Base-by-base conservation (phyloP, 1,284 basidiomycete genomes). In the Ustilago cynodontis region DNA sequence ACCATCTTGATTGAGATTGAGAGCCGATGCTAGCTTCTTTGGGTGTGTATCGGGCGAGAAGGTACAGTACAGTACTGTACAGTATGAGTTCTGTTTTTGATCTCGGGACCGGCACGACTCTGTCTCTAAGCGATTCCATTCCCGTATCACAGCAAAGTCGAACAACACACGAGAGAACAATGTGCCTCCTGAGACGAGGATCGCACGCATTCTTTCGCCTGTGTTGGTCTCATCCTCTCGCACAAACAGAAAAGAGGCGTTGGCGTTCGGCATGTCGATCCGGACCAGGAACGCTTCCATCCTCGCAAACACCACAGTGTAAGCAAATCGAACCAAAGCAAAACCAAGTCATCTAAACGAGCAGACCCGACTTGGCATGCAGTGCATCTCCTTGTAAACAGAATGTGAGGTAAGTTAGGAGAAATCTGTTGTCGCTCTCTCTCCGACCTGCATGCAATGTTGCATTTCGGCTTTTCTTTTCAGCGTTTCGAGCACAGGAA, bases 351-450 rank as follows among this genome's bases (percentile, higher is more conserved):
- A n/a, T 1, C 31, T 33, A 28, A 33, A 14, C n/a, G 50, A n/a
- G n/a, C 50, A 43, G 41, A 20, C 29, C n/a, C 29, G 29, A 29
- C 50, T 52, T 52, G 50, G 50, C 50, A 52, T 52, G 50, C 50
- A n/a, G 13, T 52, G 8, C 26, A 26, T 18, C 24, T 49, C 47
- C 47, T 49, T 49, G 47, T 14, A 10, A 8, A 16, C 13, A 49
- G 47, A 49, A 49, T 49, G 47, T 28, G 9, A 11, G 31, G 31
- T 11, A 33, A 33, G 31, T 33, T 33, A 33, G n/a, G n/a, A n/a
- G n/a, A n/a, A n/a, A n/a, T n/a, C 37, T 13, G 37, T 18, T 39
- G 37, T 16, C 14, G 37, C n/a, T 39, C 6, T 29, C 50, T 52
- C 50, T 52, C 28, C 50, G 50, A 52, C 54, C 3, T 52, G 50